phyloP scores from a whole-genome alignment of 352 stramenopile genomes.

The Pythium vanterpoolii region DNA sequence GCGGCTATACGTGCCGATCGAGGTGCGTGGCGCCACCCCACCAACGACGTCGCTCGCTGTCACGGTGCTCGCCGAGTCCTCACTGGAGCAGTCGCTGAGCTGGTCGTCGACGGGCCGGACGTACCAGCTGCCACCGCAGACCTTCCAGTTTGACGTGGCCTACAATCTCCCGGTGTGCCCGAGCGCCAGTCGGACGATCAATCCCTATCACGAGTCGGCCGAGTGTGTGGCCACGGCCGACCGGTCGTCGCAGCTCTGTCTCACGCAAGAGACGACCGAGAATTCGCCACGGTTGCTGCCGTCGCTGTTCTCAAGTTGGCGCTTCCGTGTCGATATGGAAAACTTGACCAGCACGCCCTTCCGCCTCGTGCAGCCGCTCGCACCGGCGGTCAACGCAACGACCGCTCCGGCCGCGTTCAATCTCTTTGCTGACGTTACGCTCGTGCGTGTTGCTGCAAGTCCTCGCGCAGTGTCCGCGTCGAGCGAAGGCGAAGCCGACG shows the following conservation, averaged over 20 bases:
- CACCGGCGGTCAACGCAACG: neutral
- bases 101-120: neutral
- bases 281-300: constrained; percentile 4
- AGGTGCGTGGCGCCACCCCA: neutral
- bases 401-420: neutral
- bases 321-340: constrained; percentile 1
- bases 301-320: constrained; percentile 9
- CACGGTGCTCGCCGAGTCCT: neutral
- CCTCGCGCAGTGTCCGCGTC: neutral
- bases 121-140: constrained; percentile 5
- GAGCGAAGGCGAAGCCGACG: neutral
- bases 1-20: constrained; percentile 7
- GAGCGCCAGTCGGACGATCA: neutral
- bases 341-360: constrained; percentile 9
- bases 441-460: constrained; percentile 1
- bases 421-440: constrained; percentile 13
- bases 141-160: constrained; percentile 10
- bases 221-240: constrained; percentile 4
- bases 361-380: neutral
- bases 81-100: neutral
- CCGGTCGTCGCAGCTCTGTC: constrained; percentile 7
- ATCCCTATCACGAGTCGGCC: constrained; percentile 11
- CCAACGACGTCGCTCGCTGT: neutral
- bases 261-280: neutral
- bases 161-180: constrained; percentile 7